Percentiles rank a stretch among this genome's conserved stretches.
phyloP scores from a whole-genome alignment of 108 stramenopile species.

The Skeletonema tropicum region DNA sequence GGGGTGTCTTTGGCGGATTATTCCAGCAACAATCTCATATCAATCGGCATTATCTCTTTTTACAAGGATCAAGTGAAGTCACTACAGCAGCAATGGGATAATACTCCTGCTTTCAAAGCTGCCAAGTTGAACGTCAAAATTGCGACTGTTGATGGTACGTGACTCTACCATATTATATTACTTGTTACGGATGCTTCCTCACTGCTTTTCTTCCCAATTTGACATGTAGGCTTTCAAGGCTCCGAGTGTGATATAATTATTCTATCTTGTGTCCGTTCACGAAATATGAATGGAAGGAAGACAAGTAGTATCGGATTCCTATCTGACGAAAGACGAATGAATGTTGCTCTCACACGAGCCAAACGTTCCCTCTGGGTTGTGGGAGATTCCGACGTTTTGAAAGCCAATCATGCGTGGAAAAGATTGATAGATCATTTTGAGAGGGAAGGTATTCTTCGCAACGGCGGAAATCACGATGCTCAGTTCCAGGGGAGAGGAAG shows the following conservation, averaged over 20 bases:
- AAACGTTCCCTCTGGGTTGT: constrained; percentile 56
- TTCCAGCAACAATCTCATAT: constrained; percentile 7
- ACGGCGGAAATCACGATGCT: not conserved
- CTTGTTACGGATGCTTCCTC: not conserved
- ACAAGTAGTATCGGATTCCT: constrained; percentile 52
- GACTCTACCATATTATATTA: not conserved
- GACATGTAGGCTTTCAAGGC: constrained; percentile 24
- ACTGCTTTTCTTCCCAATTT: constrained; percentile 7
- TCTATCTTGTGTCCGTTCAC: constrained; percentile 53
- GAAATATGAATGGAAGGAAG: constrained; percentile 21
- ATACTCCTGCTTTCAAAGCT: constrained; percentile 19
- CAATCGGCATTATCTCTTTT: constrained; percentile 60
- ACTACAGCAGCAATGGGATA: constrained; percentile 22
- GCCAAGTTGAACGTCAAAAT: constrained; percentile 40
- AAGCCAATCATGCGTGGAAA: constrained; percentile 32
- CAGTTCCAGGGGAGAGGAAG: not conserved
- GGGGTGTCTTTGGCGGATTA: constrained; percentile 5
- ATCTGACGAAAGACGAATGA: constrained; percentile 55
- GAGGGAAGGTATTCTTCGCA: constrained; percentile 1
- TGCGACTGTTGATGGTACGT: constrained; percentile 46
- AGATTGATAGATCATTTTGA: constrained; percentile 32
- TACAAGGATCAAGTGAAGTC: constrained; percentile 58
- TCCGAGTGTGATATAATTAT: constrained; percentile 52
- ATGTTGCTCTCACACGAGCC: constrained; percentile 70
- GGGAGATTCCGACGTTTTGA: constrained; percentile 49